Conservation (phyloP, 371 early-diverging fungal species). For the Apophysomyces trapeziformis region DNA sequence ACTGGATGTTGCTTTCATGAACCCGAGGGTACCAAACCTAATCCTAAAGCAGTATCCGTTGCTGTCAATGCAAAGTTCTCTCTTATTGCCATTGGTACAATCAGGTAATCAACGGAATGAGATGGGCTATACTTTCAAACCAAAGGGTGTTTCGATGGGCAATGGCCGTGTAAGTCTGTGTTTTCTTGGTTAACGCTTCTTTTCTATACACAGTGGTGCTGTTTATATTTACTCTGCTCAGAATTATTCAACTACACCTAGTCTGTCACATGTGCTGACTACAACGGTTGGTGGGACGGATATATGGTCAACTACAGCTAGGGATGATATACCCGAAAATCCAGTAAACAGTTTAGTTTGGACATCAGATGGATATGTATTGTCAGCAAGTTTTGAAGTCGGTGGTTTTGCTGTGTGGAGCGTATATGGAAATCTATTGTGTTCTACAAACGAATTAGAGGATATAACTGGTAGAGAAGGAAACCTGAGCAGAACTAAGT, state of each 20-base stretch:
- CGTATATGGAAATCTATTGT: constrained; percentile 76
- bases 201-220: constrained; percentile 26
- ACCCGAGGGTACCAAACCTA: constrained; percentile 9
- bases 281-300: constrained; percentile 7
- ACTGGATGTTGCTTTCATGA: constrained; percentile 45
- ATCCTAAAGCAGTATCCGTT: constrained; percentile 36
- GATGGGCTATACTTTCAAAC: not conserved
- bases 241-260: constrained; percentile 36
- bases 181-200: not conserved
- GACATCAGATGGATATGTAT: constrained; percentile 78
- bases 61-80: constrained; percentile 53
- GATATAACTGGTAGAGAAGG: constrained; percentile 31
- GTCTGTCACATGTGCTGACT: constrained; percentile 36
- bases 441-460: constrained; percentile 53
- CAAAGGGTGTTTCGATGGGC: not conserved
- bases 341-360: constrained; percentile 57
- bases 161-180: not conserved
- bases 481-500: constrained; percentile 9
- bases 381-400: constrained; percentile 74
- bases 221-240: constrained; percentile 47
- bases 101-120: constrained; percentile 24
- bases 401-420: constrained; percentile 79
- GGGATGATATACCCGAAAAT: not conserved
- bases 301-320: constrained; percentile 22
- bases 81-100: constrained; percentile 50